Percentiles rank a stretch among this genome's conserved stretches.
Conservation (phyloP, 306 rosid genomes). For the peach (Prunus persica) region Prunus_persica_NCBIv2 NC_034012.1:5911501-5912000, state of each 20-base stretch:
- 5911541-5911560: too few species aligned
- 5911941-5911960: slow-evolving; percentile 87
- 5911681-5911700: slow-evolving; percentile 32
- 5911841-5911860: slow-evolving; percentile 96
- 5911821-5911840: slow-evolving; percentile 92
- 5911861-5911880: slow-evolving; percentile 88
- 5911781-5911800: slow-evolving; percentile 99
- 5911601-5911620: background rate
- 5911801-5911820: slow-evolving; percentile 83
- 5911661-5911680: background rate
- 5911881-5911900: slow-evolving; percentile 99
- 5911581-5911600: background rate
- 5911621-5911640: background rate
- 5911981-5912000: slow-evolving; percentile 87
- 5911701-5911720: slow-evolving; percentile 52
- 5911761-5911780: slow-evolving; percentile 90
- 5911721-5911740: slow-evolving; percentile 99
- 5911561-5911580: background rate
- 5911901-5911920: slow-evolving; percentile 97
- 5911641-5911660: background rate
- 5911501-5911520: too few species aligned
- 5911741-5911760: slow-evolving; percentile 75
- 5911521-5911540: background rate
- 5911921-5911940: slow-evolving; percentile 86
- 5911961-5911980: slow-evolving; percentile 94